A percentile compares a stretch with the other conserved stretches of the same genome.
Evolutionary conservation across 345 rosid species (phyloP).

Genomic region (Syzygium aqueum): DNA sequence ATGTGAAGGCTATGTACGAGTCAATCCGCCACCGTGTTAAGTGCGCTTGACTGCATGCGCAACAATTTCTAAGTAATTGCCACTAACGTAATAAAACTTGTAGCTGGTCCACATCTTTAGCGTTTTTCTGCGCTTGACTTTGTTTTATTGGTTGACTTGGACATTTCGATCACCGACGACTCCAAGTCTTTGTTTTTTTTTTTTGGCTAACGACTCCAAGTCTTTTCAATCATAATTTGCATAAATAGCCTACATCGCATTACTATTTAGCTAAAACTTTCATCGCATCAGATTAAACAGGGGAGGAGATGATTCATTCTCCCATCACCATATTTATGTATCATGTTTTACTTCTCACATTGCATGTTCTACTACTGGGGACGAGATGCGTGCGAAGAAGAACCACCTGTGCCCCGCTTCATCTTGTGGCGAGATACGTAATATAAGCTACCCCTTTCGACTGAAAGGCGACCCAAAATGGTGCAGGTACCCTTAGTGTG

Average conservation of each 20-base stretch:
- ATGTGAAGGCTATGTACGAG: not conserved
- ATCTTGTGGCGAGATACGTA: not conserved
- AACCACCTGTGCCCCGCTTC: not conserved
- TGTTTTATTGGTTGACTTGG: not conserved
- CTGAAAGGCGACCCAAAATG: not conserved
- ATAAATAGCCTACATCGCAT: not conserved
- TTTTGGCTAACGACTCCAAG: not conserved
- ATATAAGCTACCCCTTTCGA: not conserved
- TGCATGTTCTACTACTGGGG: not conserved
- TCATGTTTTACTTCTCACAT: not conserved
- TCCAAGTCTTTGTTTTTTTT: not conserved
- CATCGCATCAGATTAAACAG: not conserved
- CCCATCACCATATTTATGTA: fast-evolving
- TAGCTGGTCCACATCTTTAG: not conserved
- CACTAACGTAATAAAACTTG: too few species aligned
- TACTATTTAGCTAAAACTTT: not conserved
- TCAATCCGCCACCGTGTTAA: not conserved
- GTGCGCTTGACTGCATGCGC: not conserved
- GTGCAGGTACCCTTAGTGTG: fast-evolving
- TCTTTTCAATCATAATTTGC: not conserved
- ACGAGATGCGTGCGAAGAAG: not conserved
- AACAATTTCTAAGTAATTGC: not conserved
- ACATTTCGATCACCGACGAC: not conserved
- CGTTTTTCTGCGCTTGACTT: not conserved
- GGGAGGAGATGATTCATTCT: not conserved